These are phyloP conservation scores for Cladobotryum mycophilum DNA, from an alignment of 2,329 filamentous ascomycete species.

Conservation along the genomic window DNA sequence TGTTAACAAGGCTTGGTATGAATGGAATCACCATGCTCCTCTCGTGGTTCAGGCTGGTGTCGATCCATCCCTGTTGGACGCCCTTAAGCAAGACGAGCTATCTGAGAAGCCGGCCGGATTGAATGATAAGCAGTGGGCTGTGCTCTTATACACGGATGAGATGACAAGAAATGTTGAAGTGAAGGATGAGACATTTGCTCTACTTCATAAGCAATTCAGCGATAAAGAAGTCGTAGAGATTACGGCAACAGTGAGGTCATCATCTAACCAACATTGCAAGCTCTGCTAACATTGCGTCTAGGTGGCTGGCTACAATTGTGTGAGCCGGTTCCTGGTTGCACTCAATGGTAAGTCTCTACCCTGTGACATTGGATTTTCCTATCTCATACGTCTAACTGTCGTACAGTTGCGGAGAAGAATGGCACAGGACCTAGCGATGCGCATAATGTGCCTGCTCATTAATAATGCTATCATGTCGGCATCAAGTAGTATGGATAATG, in stretches of 20 bases:
- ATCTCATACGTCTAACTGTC: constrained; percentile 13
- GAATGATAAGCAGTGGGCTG: constrained; percentile 57
- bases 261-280: background rate
- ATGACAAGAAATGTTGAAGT: constrained; percentile 75
- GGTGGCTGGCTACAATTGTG: constrained; percentile 74
- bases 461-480: constrained; percentile 3
- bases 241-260: constrained; percentile 58
- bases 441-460: constrained; percentile 26
- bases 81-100: constrained; percentile 31
- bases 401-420: constrained; percentile 52
- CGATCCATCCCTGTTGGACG: constrained; percentile 41
- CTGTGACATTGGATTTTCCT: constrained; percentile 10
- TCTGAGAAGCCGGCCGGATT: constrained; percentile 34
- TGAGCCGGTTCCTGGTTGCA: constrained; percentile 76
- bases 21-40: constrained; percentile 75
- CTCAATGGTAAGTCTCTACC: constrained; percentile 55
- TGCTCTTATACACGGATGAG: constrained; percentile 69
- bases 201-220: constrained; percentile 54
- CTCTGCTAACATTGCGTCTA: constrained; percentile 17
- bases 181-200: constrained; percentile 58
- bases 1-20: constrained; percentile 76
- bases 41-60: constrained; percentile 56
- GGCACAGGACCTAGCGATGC: constrained; percentile 41
- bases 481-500: background rate
- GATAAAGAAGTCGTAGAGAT: constrained; percentile 76